These are phyloP conservation scores for Straminergon stramineum DNA, from an alignment of 225 moss, liverwort and hornwort genomes.

Conservation along the genomic window DNA sequence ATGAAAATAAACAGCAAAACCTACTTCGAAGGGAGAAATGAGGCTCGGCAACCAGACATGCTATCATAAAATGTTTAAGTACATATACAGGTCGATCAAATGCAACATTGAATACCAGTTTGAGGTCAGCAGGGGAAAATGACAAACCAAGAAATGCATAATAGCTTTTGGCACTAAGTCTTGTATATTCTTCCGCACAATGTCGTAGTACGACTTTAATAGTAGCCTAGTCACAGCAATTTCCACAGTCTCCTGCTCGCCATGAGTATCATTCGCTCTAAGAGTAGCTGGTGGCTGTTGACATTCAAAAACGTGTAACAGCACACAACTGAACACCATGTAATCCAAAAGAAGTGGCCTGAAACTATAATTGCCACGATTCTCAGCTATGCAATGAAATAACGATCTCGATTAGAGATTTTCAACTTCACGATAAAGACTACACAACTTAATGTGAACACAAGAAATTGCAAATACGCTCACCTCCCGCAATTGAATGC, in stretches of 20 bases:
- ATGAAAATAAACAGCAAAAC: not conserved
- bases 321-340: not conserved
- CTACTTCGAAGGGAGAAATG: not conserved
- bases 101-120: not conserved
- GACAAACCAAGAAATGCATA: conserved; percentile 94
- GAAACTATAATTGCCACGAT: not conserved
- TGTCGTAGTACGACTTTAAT: conserved; percentile 94
- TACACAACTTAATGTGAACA: not conserved
- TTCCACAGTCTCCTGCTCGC: conserved; percentile 95
- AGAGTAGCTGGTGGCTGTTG: conserved; percentile 80
- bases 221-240: conserved; percentile 90
- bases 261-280: conserved; percentile 85
- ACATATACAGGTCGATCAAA: not conserved
- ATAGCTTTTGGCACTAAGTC: conserved; percentile 97
- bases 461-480: not conserved
- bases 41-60: not conserved
- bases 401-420: not conserved
- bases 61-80: not conserved
- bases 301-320: not conserved
- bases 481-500: conserved; percentile 93
- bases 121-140: not conserved
- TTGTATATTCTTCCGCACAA: conserved; percentile 93
- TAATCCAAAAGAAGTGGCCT: not conserved
- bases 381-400: not conserved
- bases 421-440: not conserved